phyloP scores from a whole-genome alignment of 306 rosid genomes.

The Lablab purpureus region DNA sequence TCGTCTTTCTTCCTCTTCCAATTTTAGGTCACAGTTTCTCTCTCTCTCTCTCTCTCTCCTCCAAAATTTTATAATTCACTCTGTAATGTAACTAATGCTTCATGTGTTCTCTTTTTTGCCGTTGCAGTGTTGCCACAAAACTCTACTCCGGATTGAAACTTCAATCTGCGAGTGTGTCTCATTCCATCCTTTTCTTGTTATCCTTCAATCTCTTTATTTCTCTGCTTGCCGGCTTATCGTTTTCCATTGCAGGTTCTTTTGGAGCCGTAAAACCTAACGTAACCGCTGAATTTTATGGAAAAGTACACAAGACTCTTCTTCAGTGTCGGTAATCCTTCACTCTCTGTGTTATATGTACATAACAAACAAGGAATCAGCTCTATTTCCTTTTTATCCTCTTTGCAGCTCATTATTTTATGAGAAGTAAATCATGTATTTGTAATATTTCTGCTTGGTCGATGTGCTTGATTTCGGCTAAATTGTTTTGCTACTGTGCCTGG shows the following conservation, averaged over 20 bases:
- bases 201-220: neutral
- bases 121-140: slow-evolving; percentile 63
- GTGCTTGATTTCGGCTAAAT: slow-evolving; percentile 8
- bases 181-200: slow-evolving; percentile 7
- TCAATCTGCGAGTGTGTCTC: slow-evolving; percentile 64
- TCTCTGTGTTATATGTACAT: neutral
- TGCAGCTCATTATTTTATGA: neutral
- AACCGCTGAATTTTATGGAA: slow-evolving; percentile 73
- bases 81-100: neutral
- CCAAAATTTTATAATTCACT: neutral
- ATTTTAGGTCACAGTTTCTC: slow-evolving; percentile 59
- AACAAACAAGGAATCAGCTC: neutral
- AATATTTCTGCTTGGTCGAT: neutral
- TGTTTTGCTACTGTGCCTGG: neutral
- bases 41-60: neutral
- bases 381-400: slow-evolving; percentile 13
- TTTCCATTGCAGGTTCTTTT: slow-evolving; percentile 55
- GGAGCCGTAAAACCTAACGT: slow-evolving; percentile 67
- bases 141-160: slow-evolving; percentile 80
- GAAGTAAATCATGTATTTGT: neutral
- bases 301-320: slow-evolving; percentile 74
- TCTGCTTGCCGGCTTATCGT: neutral
- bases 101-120: slow-evolving; percentile 9
- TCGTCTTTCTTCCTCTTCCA: slow-evolving; percentile 54
- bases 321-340: slow-evolving; percentile 60